Base-by-base conservation (phyloP, 768 basidiomycete genomes). In the Chalciporus chontae region DNA sequence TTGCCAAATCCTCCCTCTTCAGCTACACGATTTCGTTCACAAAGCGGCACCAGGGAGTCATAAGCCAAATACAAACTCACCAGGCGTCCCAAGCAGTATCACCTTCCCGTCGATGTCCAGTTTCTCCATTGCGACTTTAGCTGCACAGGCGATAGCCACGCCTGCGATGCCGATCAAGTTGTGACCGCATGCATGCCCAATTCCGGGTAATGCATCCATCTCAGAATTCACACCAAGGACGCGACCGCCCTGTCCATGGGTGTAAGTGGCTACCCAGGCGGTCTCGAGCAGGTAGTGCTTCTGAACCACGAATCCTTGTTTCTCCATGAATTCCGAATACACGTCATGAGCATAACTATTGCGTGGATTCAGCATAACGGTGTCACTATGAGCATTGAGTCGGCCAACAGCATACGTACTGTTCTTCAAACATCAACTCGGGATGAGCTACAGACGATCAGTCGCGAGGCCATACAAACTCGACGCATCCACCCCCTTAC, bases 1-100 rank as follows among this genome's bases (percentile, higher is more conserved):
- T 93, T 93, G 5, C 90, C 90, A 19, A 74, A 73, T 3, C 88
- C 85, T 2, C 85, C 82, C 73, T 92, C 90, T 57, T 91, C 90
- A 1, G 86, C 90, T 88, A 51, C 43, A 11, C 27, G 43, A 13
- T 17, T 26, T 44, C 15, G 53, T 13, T 36, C n/a, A 40, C 37
- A 18, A 29, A 9, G 5, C 26, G 8, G 26, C 26, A 26, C 8
- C 26, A 26, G 26, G n/a, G n/a, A n/a, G 26, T 6, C 23, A 19
- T 13, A 34, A 39, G 19, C 18, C 6, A 10, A 7, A 46, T 2
- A 45, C 39, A 14, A 15, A 38, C 63, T 44, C 56, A 85, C 88
- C 88, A 47, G 89, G 89, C 1, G 89, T 92, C 8, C 89, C 89
- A 6, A 92, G 72, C 8, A 91, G 70, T 17, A 85, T 74, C 11